These are phyloP conservation scores for Mayamaea pseudoterrestris DNA, from an alignment of 108 stramenopile genomes.

Conservation along the genomic window DNA sequence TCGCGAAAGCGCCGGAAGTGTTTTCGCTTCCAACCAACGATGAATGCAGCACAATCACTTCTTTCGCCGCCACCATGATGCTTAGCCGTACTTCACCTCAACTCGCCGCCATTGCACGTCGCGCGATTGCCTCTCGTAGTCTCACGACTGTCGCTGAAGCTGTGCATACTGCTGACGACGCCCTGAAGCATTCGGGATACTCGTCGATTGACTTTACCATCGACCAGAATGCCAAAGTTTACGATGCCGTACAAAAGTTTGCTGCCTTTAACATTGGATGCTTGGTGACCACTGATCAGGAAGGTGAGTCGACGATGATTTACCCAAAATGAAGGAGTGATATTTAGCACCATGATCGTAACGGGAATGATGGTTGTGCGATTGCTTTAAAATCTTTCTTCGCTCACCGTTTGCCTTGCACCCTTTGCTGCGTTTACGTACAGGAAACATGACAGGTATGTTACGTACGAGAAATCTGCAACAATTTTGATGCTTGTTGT, in stretches of 20 bases:
- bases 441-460: conserved; percentile 44
- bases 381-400: background rate
- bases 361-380: background rate
- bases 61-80: too few species aligned
- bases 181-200: conserved; percentile 76
- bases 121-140: background rate
- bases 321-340: background rate
- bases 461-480: too few species aligned
- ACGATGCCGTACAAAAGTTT: conserved; percentile 86
- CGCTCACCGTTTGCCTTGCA: background rate
- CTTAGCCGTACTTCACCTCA: too few species aligned
- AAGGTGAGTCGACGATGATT: conserved; percentile 30
- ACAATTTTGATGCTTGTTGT: too few species aligned
- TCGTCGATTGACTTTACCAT: conserved; percentile 78
- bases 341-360: background rate
- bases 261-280: conserved; percentile 88
- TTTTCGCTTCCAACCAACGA: too few species aligned
- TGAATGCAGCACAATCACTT: too few species aligned
- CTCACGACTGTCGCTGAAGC: conserved; percentile 31
- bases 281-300: conserved; percentile 57
- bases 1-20: too few species aligned
- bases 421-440: conserved; percentile 5
- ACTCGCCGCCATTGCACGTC: too few species aligned
- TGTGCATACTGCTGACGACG: conserved; percentile 62
- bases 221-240: conserved; percentile 67